Evolutionary conservation across 2,329 filamentous ascomycete species (phyloP), one percentile per base, ranked within the genome.

Genomic region (Alternaria sp.): DNA sequence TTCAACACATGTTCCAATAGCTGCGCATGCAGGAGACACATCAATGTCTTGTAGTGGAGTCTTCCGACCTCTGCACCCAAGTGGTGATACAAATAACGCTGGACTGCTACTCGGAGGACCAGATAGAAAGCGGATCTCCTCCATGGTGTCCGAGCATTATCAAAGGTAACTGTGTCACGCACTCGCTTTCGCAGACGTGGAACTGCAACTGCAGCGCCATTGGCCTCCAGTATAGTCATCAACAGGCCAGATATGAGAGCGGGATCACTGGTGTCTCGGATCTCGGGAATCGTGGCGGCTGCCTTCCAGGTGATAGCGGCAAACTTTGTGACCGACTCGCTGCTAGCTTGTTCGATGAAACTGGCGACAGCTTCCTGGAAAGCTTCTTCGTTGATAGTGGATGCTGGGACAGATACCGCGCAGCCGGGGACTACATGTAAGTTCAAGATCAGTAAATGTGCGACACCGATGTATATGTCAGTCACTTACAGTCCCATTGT

Each of bases 121-220:
- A 92, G 83, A 86, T 89, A 92, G 55, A 86, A 83, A 0, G 90
- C 84, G 2, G 84, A 85, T 41, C 90, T 81, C 18, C 90, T 82
- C 89, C 90, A 92, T 0, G 89, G 89, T 0, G 81, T 72, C 1
- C 82, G 75, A 0, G 83, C 80, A 1, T 83, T 72, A 1, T 78
- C 71, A 73, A 87, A 84, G 12, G 82, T 83, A 0, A 90, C 84
- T n/a, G 90, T 88, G 54, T 92, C 90, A 0, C 87, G 83, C 0
- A 91, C 83, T 3, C 85, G 81, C 71, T 92, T 92, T 0, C 80
- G 79, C 1, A 90, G 71, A 0, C 80, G 23, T 0, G 77, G 66
- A 0, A 84, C 77, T 1, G 75, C 58, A 0, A 80, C 61, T 0
- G 78, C 67, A 0, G 71, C 59, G 0, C 89, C 89, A 7, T 86